Evolutionary conservation across 352 stramenopile species (phyloP).

Genomic region (Phytophthora nicotianae): DNA sequence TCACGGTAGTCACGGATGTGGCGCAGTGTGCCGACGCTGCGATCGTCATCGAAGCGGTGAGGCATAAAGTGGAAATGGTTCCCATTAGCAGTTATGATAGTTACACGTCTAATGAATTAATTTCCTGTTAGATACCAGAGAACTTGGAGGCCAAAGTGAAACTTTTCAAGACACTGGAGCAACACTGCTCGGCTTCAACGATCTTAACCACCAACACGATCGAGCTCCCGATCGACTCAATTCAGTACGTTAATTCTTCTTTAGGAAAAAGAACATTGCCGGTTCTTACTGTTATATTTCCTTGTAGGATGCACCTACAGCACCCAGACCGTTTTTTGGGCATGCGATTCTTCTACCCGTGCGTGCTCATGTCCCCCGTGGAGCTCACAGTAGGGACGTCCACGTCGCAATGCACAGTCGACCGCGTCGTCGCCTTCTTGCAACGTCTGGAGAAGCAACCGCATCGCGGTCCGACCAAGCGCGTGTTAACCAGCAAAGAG

Average conservation of each 20-base stretch:
- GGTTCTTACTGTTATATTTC: conserved; percentile 4
- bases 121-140: conserved; percentile 53
- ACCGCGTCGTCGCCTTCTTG: conserved; percentile 54
- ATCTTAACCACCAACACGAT: conserved; percentile 72
- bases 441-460: conserved; percentile 60
- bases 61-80: neutral
- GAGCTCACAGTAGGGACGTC: conserved; percentile 52
- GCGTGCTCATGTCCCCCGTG: conserved; percentile 64
- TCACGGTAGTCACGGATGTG: conserved; percentile 53
- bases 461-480: conserved; percentile 65
- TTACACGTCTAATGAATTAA: conserved; percentile 2
- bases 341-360: conserved; percentile 79
- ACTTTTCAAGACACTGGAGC: conserved; percentile 68
- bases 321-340: conserved; percentile 62
- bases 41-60: conserved; percentile 73
- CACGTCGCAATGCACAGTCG: conserved; percentile 48
- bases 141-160: conserved; percentile 61
- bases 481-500: conserved; percentile 60
- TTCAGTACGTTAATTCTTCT: conserved; percentile 62
- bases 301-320: conserved; percentile 39
- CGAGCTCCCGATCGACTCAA: conserved; percentile 56
- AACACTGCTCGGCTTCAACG: conserved; percentile 55
- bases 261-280: neutral
- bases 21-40: conserved; percentile 48
- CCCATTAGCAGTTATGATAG: neutral